phyloP scores from a whole-genome alignment of 768 basidiomycete genomes.

The Termitomyces sp. region DNA sequence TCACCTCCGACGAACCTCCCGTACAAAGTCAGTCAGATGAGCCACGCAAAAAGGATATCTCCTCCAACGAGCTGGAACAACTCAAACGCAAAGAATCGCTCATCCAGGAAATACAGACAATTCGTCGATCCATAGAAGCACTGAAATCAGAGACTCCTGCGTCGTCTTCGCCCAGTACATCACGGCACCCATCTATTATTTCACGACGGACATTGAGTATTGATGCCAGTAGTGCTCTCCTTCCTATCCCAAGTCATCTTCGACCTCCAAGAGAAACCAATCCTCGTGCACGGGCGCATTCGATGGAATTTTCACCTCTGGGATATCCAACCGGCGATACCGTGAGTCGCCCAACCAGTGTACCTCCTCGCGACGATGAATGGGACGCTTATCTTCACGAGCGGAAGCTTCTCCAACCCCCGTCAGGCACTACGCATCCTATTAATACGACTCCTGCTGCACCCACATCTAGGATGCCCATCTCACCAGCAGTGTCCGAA shows the following conservation, averaged over 20 bases:
- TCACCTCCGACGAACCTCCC: slow-evolving; percentile 39
- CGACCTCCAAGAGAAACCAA: slow-evolving; percentile 69
- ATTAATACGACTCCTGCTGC: slow-evolving; percentile 57
- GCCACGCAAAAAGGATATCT: slow-evolving; percentile 29
- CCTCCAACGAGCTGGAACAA: slow-evolving; percentile 49
- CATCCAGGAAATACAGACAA: slow-evolving; percentile 73
- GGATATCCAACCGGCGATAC: slow-evolving; percentile 46
- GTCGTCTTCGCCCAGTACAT: slow-evolving; percentile 58
- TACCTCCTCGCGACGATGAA: slow-evolving; percentile 69
- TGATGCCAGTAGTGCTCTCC: slow-evolving; percentile 54
- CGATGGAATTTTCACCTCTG: slow-evolving; percentile 62
- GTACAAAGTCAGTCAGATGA: slow-evolving; percentile 11
- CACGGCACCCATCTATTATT: slow-evolving; percentile 61
- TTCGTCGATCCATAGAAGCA: slow-evolving; percentile 74
- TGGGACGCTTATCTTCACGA: slow-evolving; percentile 89
- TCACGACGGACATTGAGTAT: slow-evolving; percentile 68
- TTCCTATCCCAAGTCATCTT: slow-evolving; percentile 49
- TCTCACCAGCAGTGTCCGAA: slow-evolving; percentile 72
- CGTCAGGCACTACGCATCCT: slow-evolving; percentile 75
- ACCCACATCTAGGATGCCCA: slow-evolving; percentile 42
- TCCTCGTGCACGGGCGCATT: slow-evolving; percentile 66
- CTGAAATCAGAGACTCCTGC: slow-evolving; percentile 70
- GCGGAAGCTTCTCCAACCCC: slow-evolving; percentile 80
- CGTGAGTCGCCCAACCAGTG: slow-evolving; percentile 68
- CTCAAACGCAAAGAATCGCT: slow-evolving; percentile 68